Percentiles rank a stretch among this genome's conserved stretches.
Evolutionary conservation across 495 filamentous ascomycete species (phyloP).

Genomic region (Annulohypoxylon maeteangense): DNA sequence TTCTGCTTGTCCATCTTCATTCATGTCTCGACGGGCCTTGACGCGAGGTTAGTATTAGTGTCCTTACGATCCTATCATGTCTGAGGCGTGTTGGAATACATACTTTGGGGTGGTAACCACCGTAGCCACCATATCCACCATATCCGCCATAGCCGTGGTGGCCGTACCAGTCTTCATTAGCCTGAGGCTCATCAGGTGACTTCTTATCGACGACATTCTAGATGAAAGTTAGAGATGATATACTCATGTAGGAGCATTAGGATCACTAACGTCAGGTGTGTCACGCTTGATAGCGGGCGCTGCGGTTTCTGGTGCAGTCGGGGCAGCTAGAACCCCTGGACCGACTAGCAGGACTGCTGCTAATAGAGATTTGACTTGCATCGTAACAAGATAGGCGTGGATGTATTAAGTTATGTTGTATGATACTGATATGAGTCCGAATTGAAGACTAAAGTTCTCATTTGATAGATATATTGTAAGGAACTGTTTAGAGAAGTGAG

Average conservation of each 20-base stretch:
- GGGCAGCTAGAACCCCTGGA: constrained; percentile 37
- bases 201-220: background rate
- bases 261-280: constrained; percentile 4
- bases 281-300: constrained; percentile 1
- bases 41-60: background rate
- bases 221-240: background rate
- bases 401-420: background rate
- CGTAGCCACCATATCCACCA: background rate
- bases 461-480: too few relatives aligned
- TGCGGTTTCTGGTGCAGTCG: constrained; percentile 11
- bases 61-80: too few relatives aligned
- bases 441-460: background rate
- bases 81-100: background rate
- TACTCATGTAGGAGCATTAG: background rate
- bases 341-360: constrained; percentile 42
- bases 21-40: background rate
- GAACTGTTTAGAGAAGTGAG: background rate
- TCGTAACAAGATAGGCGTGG: background rate
- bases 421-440: background rate
- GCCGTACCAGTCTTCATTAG: background rate
- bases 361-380: constrained; percentile 45
- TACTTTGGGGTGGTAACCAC: background rate
- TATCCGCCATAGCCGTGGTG: background rate
- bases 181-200: background rate
- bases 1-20: background rate